Evolutionary conservation across 306 rosid species (phyloP), one percentile per base, ranked within the genome.

Genomic region (Astragalus glycyphyllos): DNA sequence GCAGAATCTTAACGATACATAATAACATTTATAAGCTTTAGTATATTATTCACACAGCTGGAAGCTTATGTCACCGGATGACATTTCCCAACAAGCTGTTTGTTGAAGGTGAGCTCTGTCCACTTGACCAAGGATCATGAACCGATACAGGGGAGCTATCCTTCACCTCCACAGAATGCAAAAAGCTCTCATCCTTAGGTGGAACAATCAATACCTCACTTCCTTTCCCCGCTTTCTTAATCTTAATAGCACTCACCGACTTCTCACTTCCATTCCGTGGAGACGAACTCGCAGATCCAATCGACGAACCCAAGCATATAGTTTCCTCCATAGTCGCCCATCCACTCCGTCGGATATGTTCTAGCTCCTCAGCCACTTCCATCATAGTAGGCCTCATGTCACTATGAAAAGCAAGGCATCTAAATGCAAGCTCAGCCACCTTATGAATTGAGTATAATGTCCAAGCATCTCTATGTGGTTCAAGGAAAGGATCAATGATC

Each of bases 391-490:
- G 99, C 81, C 99, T 91, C 84, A 74, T 82, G 80, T 95, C 97
- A 48, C 97, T 86, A 45, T 89, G 97, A 77, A 91, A 95, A 45
- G 99, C 97, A 32, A 95, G 91, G 84, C 99, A 95, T 72, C 99
- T 83, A 77, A 95, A 95, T 63, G 99, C 99, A 73, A 95, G 96
- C 71, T 95, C 99, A 35, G 91, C 96, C 31, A 87, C 91, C 83
- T 91, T 95, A 86, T 91, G 86, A 42, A 95, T 38, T 9, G 99
- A 91, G 61, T 89, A 85, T 6, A 95, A 87, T 23, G 99, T 95
- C 97, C 99, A 95, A 63, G 99, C 99, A 83, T 95, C 99, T 62
- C 96, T 85, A 66, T 91, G 26, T 16, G 86, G 99, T n/a, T 94
- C 99, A 7, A 94, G 86, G 77, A 87, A 86, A 41, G 96, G 97